Percentiles rank a stretch among this genome's conserved stretches.
These are phyloP conservation scores for Cucumis cinereus DNA, from an alignment of 306 rosid species.

Conservation along the genomic window DNA sequence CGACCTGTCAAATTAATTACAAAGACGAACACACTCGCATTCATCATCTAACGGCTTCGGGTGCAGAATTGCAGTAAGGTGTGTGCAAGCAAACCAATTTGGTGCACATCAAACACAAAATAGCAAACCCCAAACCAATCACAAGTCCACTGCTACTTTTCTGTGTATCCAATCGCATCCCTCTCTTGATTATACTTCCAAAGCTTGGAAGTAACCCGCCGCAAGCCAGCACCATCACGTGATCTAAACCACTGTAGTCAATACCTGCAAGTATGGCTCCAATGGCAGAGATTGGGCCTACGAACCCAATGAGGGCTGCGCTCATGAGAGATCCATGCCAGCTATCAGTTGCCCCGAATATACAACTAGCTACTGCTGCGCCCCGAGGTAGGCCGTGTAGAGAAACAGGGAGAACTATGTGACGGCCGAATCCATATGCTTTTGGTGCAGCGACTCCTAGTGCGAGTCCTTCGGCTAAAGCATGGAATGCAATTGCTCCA, in stretches of 20 bases:
- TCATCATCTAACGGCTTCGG: slow-evolving; percentile 79
- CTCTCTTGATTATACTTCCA: slow-evolving; percentile 50
- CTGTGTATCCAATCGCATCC: slow-evolving; percentile 49
- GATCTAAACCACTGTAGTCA: slow-evolving; percentile 88
- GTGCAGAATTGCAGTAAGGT: slow-evolving; percentile 98
- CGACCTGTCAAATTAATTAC: neutral
- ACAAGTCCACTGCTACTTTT: slow-evolving; percentile 60
- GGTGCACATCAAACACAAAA: slow-evolving; percentile 72
- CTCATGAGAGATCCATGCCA: slow-evolving; percentile 89
- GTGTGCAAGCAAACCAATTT: slow-evolving; percentile 97
- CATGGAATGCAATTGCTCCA: slow-evolving; percentile 82
- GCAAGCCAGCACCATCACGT: slow-evolving; percentile 84
- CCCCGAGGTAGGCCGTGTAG: slow-evolving; percentile 96
- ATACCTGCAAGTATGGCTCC: slow-evolving; percentile 93
- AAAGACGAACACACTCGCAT: neutral
- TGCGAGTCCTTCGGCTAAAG: slow-evolving; percentile 95
- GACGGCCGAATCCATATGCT: slow-evolving; percentile 90
- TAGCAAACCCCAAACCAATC: slow-evolving; percentile 55
- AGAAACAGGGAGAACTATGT: slow-evolving; percentile 96
- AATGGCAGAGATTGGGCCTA: slow-evolving; percentile 86
- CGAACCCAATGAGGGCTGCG: slow-evolving; percentile 75
- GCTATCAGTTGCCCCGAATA: slow-evolving; percentile 86
- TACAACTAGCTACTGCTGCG: slow-evolving; percentile 96
- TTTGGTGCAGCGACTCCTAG: slow-evolving; percentile 99
- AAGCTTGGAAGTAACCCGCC: slow-evolving; percentile 88